Conservation (phyloP, 805 yeast genomes). For the Candida tibetensis region DNA sequence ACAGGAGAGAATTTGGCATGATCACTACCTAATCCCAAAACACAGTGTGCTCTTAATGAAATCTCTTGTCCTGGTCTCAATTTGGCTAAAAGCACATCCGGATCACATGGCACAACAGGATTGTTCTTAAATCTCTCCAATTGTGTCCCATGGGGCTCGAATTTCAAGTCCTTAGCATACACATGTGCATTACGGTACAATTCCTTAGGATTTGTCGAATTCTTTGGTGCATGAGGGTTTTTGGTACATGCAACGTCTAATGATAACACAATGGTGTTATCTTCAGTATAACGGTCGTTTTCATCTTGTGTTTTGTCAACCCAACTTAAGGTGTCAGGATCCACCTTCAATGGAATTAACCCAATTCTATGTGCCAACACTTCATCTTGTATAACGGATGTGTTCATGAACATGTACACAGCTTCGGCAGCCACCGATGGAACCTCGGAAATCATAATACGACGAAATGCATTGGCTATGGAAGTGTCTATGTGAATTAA, state of each 20-base stretch:
- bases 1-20: slow-evolving; percentile 98
- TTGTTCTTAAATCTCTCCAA: slow-evolving; percentile 59
- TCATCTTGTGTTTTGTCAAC: slow-evolving; percentile 63
- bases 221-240: slow-evolving; percentile 78
- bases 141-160: slow-evolving; percentile 91
- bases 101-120: slow-evolving; percentile 78
- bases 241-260: slow-evolving; percentile 81
- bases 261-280: slow-evolving; percentile 82
- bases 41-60: slow-evolving; percentile 82
- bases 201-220: slow-evolving; percentile 76
- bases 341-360: slow-evolving; percentile 81
- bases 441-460: slow-evolving; percentile 95
- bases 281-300: slow-evolving; percentile 71
- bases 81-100: slow-evolving; percentile 86
- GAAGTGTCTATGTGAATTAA: slow-evolving; percentile 85
- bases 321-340: slow-evolving; percentile 89
- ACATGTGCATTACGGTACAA: slow-evolving; percentile 81
- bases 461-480: slow-evolving; percentile 91
- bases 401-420: slow-evolving; percentile 86
- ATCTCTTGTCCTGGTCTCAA: slow-evolving; percentile 97
- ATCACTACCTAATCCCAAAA: slow-evolving; percentile 88
- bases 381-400: slow-evolving; percentile 96
- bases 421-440: slow-evolving; percentile 95
- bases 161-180: slow-evolving; percentile 84
- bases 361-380: slow-evolving; percentile 96